Base-by-base conservation (phyloP, 2,329 filamentous ascomycete genomes). In the Colletotrichum liriopes region DNA sequence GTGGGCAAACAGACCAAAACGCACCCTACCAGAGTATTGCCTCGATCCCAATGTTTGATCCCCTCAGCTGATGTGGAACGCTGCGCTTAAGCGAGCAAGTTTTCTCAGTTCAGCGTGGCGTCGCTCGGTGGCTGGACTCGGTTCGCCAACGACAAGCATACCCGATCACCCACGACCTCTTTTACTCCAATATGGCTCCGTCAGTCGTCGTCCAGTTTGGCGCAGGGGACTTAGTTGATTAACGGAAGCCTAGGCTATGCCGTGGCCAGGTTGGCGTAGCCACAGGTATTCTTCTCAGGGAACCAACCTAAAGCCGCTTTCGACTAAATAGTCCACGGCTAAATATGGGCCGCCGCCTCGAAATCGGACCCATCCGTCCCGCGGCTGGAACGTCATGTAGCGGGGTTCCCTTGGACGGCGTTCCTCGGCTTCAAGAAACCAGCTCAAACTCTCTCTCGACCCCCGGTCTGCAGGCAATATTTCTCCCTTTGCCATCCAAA, bases 371-470 rank as follows among this genome's bases (percentile, higher is more conserved):
- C 26, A 20, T 54, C 18, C 51, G 7, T 54, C 51, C 18, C 12
- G 51, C 26, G 5, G 29, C 16, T 35, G 32, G 20, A 26, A 32
- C 32, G 51, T 26, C 51, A 20, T 26, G 29, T 12, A 35, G 18
- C 0, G 26, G 18, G 3, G 18, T 12, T 14, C 4, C 29, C 4
- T n/a, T 12, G 2, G 12, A 54, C 18, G 7, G 51, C 29, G 29
- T 18, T 20, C 29, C 1, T 14, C 11, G 8, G 26, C 20, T n/a
- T 54, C 9, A 2, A n/a, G 51, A 35, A 54, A 52, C 29, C 9
- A 54, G 51, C 51, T 54, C 51, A 54, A 54, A 54, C 8, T 12
- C 51, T n/a, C 51, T 54, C 51, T 26, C 23, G 23, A 35, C 29
- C 29, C 51, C 29, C 51, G 6, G 49, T 52, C 49, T 18, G 23